Base-by-base conservation (phyloP, 2,329 filamentous ascomycete species). In the Verticillium zaregamsianum region DNA sequence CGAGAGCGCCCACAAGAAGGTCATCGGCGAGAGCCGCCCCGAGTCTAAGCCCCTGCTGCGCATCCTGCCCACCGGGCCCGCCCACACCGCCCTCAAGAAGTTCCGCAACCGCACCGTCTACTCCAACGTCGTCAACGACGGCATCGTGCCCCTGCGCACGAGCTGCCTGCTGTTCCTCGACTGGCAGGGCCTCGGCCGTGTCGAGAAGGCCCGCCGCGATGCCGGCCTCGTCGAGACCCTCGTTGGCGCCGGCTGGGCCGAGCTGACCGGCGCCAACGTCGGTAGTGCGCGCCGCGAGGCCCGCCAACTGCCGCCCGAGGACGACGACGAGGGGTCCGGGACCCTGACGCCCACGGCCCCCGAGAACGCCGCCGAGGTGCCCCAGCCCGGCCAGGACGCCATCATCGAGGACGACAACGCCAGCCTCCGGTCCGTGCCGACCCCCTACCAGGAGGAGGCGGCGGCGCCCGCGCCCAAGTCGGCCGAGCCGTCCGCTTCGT, bases 51-150 rank as follows among this genome's bases (percentile, higher is more conserved):
- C 94, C 3, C 78, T 98, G 40, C 78, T 98, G 23, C 86, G 94
- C 23, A 96, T 98, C 65, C 77, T 98, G 28, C 94, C 95, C 0
- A 96, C 92, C 8, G 94, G 94, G 0, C 93, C 94, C 17, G 95
- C 94, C 7, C 93, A 97, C 73, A 86, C 87, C 60, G 94, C 93
- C 1, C 77, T 98, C 49, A 89, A 90, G 71, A 92, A 91, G 76
- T 98, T 98, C 74, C 83, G 92, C 25, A 96, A 96, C 72, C 84
- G 94, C 17, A 98, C 95, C 0, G 82, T 97, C 1, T 98, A 98
- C 73, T 97, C 93, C 2, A 98, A 98, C 70, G 93, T 98, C 14
- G 94, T 98, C 67, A 98, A 98, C 71, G 94, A 98, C 75, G 94
- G 93, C 3, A 97, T 99, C 67, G 95, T 99, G 5, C 95, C 95